phyloP scores from a whole-genome alignment of 73 alveolate genomes.

The Symbiodinium natans region DNA sequence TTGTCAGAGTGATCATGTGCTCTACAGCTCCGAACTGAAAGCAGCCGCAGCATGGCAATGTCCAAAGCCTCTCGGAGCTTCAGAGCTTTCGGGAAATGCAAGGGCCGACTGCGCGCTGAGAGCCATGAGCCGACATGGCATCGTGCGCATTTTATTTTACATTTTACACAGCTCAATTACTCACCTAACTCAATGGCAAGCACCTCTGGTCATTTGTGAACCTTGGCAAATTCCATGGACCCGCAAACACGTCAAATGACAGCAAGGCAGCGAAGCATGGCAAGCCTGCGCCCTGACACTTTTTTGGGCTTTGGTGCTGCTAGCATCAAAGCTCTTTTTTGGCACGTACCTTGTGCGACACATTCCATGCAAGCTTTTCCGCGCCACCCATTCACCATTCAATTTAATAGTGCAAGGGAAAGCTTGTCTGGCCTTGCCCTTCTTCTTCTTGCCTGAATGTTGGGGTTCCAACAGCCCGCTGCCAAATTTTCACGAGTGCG shows the following conservation, averaged over 20 bases:
- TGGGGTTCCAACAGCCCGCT: neutral
- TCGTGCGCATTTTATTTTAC: too few species aligned
- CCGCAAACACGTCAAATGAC: neutral
- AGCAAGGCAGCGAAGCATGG: neutral
- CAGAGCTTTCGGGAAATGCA: neutral
- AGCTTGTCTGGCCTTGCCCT: conserved; percentile 17
- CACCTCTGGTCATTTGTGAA: too few species aligned
- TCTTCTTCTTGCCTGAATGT: neutral
- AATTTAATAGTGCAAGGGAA: too few species aligned
- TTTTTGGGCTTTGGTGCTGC: neutral
- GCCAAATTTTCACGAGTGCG: too few species aligned
- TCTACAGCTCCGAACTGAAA: neutral
- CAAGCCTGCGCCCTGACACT: neutral
- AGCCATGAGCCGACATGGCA: neutral
- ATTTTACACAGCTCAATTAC: too few species aligned
- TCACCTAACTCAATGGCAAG: too few species aligned
- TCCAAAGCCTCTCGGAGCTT: neutral
- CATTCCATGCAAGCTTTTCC: too few species aligned
- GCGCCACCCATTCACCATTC: too few species aligned
- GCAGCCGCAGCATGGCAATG: neutral
- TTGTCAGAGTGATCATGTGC: neutral
- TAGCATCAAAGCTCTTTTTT: neutral
- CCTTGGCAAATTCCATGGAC: neutral
- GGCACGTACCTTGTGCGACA: neutral
- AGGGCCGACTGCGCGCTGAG: neutral